Evolutionary conservation across 176 grass and related monocot genomes (phyloP), one percentile per base, ranked within the genome.

Genomic region (Poa pratensis): DNA sequence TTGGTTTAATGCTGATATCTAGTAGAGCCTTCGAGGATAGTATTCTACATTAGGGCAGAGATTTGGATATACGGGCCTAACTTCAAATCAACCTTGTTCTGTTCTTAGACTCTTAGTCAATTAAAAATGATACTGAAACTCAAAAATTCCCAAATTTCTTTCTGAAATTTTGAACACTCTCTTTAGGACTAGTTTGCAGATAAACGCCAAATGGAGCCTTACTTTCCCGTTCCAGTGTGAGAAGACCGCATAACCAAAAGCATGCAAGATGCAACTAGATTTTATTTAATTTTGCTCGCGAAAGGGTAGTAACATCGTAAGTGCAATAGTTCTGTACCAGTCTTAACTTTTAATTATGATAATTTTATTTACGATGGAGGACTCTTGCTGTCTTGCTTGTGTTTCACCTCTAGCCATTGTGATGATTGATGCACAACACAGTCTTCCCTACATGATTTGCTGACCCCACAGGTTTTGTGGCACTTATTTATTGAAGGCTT

Each of bases 21-120:
- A 10, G 0, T 58, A 58, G 52, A 58, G 20, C 54, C 52, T 60
- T 22, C 53, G 54, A 60, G 35, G 76, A 61, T 42, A 63, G 3
- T 62, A 18, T 45, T 79, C 22, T 46, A 79, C n/a, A 28, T 63
- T 28, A 27, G 18, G 58, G 40, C 22, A 28, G 59, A 60, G 23
- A 64, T 79, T 28, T 79, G 39, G 57, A 39, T 79, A 30, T 11
- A 79, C 26, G 77, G 23, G 45, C 58, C 77, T 64, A 79, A 64
- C 58, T 64, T 18, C 22, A 46, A 63, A 22, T 27, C 32, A 79
- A 79, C 77, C 57, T 59, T 24, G 34, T 58, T 59, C 32, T 59
- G 53, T 40, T 59, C 32, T 58, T 40, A 15, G 32, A 9, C 5
- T 58, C 32, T 58, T 40, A 9, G 32, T 24, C 6, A 9, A 78